Percentiles rank a stretch among this genome's conserved stretches.
Evolutionary conservation across 108 stramenopile genomes (phyloP).

Genomic region (Aurantiochytrium sp.): DNA sequence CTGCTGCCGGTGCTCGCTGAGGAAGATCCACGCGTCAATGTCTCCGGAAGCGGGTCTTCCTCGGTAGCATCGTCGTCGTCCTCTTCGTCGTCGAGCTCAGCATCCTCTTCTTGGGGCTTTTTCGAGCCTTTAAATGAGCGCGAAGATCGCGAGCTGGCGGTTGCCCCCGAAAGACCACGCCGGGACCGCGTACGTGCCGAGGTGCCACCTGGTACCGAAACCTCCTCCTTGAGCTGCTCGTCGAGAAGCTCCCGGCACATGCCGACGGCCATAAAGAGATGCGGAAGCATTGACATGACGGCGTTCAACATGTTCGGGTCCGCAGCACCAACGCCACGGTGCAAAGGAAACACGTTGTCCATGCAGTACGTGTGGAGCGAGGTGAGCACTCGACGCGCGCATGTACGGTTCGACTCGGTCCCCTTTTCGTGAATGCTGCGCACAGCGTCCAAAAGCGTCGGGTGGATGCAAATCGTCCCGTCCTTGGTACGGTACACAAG

Average conservation of each 20-base stretch:
- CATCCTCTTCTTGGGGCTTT: not conserved
- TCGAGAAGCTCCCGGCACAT: not conserved
- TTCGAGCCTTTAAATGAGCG: not conserved
- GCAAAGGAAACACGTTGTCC: not conserved
- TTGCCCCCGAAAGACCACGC: too few species aligned
- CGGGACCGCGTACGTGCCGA: not conserved
- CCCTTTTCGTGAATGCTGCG: not conserved
- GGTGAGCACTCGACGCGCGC: not conserved
- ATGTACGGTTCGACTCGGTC: not conserved
- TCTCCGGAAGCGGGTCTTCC: not conserved
- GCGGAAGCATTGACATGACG: conserved; percentile 7
- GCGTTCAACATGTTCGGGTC: not conserved
- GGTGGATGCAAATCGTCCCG: not conserved
- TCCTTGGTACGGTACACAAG: not conserved
- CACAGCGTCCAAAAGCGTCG: not conserved
- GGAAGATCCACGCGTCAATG: too few species aligned
- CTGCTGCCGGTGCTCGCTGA: too few species aligned
- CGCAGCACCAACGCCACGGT: not conserved
- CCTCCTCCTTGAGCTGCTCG: not conserved
- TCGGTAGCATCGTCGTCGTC: not conserved
- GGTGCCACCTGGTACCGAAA: not conserved
- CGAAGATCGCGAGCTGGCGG: too few species aligned
- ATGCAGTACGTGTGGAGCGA: not conserved
- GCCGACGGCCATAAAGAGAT: not conserved
- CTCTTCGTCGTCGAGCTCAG: not conserved